Percentiles rank a stretch among this genome's conserved stretches.
These are phyloP conservation scores for Grosmannia clavigera DNA, from an alignment of 2,329 filamentous ascomycete species.

Conservation along the genomic window DNA sequence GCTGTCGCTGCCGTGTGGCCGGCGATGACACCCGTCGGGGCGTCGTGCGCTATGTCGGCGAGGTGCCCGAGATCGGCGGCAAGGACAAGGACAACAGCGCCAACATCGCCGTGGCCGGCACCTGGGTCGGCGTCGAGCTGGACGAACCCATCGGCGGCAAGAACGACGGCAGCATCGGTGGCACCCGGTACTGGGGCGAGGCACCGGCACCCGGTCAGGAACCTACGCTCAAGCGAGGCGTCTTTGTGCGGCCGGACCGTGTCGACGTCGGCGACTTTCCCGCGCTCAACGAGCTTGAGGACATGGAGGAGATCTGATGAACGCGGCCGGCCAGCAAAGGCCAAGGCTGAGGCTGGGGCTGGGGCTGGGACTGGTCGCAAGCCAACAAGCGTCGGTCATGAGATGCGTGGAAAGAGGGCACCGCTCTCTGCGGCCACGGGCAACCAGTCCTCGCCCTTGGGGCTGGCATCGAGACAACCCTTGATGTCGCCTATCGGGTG, in stretches of 20 bases:
- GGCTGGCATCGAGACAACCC: too few species aligned
- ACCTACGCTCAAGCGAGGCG: slow-evolving; percentile 51
- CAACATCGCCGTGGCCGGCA: slow-evolving; percentile 24
- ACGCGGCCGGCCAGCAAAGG: neutral
- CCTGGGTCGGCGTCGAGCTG: slow-evolving; percentile 63
- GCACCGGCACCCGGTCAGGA: slow-evolving; percentile 28
- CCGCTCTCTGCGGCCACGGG: too few species aligned
- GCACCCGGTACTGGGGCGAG: slow-evolving; percentile 56
- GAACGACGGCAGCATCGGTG: slow-evolving; percentile 57
- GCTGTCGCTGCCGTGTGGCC: slow-evolving; percentile 52
- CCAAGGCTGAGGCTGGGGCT: too few species aligned
- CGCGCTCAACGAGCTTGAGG: slow-evolving; percentile 59
- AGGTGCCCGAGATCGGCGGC: slow-evolving; percentile 53
- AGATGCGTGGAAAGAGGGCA: too few species aligned
- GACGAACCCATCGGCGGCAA: slow-evolving; percentile 78
- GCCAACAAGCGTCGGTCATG: too few species aligned
- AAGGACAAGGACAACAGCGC: slow-evolving; percentile 25
- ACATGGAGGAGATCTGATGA: slow-evolving; percentile 59
- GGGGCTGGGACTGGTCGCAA: too few species aligned
- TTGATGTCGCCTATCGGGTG: too few species aligned
- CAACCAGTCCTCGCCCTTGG: too few species aligned
- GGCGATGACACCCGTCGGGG: slow-evolving; percentile 59
- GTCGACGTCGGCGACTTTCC: slow-evolving; percentile 67
- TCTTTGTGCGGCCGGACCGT: slow-evolving; percentile 67
- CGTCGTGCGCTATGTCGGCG: slow-evolving; percentile 57